Base-by-base conservation (phyloP, 768 basidiomycete species). In the Grammothele lineata region DNA sequence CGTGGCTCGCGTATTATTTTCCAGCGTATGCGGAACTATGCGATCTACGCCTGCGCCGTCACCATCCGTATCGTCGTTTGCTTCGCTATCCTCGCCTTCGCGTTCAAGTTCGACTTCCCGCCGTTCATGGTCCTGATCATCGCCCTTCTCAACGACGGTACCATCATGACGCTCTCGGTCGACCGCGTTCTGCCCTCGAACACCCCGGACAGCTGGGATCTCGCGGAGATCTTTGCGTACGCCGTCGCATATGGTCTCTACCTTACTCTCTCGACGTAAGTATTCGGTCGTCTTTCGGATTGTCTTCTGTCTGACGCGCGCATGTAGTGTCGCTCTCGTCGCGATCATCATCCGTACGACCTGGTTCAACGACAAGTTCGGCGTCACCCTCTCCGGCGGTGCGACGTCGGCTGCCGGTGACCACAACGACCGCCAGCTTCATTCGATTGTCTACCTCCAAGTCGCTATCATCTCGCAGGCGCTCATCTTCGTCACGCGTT, bases 111-210 rank as follows among this genome's bases (percentile, higher is more conserved):
- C 70, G 88, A 96, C 69, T 98, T 98, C 92, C 95, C 95, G 56
- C 92, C 95, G 11, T 98, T 98, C 82, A 98, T 97, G 95, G 83
- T 98, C 57, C 87, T 98, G 66, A 91, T 97, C 68, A 93, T 98
- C 56, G 95, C 95, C 48, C 78, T 97, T 30, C 74, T 96, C 58
- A 98, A 98, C 68, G 95, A 98, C 64, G 95, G 95, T 64, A 97
- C 95, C 53, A 97, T 98, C 78, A 96, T 98, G 93, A 98, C 95
- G 6, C 77, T 97, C 48, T 91, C 88, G 5, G 86, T 95, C 35
- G 95, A 98, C 68, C 90, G 95, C 63, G 95, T 97, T 46, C 69
- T 98, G 57, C 95, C 95, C 18, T 93, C 91, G 30, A 83, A 74
- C 70, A 86, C 87, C 12, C 95, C 95, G 3, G 94, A 98, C 66